Percentiles rank a stretch among this genome's conserved stretches.
phyloP scores from a whole-genome alignment of 352 stramenopile species.

The Pseudoperonospora humuli region DNA sequence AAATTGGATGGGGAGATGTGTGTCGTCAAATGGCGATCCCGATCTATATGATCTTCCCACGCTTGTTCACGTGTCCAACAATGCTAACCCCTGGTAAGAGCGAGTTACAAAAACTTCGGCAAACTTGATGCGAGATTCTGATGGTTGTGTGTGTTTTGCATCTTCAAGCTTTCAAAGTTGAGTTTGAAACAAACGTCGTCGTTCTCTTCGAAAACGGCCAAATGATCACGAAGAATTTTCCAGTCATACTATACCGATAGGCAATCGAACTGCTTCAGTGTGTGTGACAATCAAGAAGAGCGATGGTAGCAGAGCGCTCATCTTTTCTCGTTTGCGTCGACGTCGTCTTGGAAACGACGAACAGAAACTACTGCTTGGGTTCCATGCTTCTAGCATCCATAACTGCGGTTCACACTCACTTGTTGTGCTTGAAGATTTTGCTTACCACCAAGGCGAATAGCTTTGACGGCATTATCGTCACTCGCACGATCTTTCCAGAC shows the following conservation, averaged over 20 bases:
- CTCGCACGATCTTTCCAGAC: slow-evolving; percentile 64
- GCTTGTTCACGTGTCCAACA: slow-evolving; percentile 89
- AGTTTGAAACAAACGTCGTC: slow-evolving; percentile 91
- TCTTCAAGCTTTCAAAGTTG: slow-evolving; percentile 79
- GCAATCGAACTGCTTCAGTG: background rate
- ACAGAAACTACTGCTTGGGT: background rate
- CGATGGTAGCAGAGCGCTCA: background rate
- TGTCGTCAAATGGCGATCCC: slow-evolving; percentile 85
- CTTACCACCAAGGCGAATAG: slow-evolving; percentile 91
- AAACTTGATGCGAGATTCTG: background rate
- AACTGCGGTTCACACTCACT: slow-evolving; percentile 49
- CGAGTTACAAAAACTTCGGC: background rate
- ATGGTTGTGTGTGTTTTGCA: background rate
- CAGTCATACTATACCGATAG: slow-evolving; percentile 79
- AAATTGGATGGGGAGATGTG: slow-evolving; percentile 89
- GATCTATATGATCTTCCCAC: slow-evolving; percentile 93
- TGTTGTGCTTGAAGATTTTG: slow-evolving; percentile 97
- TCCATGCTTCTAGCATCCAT: too few relatives aligned
- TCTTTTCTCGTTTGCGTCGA: background rate
- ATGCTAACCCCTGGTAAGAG: slow-evolving; percentile 67
- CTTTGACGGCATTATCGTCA: slow-evolving; percentile 82
- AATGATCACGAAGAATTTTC: slow-evolving; percentile 88
- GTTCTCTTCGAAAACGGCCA: slow-evolving; percentile 88
- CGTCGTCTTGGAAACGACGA: background rate
- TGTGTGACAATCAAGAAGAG: too few relatives aligned